phyloP scores from a whole-genome alignment of 139 green algal species.

The Chlorella ohadii region DNA sequence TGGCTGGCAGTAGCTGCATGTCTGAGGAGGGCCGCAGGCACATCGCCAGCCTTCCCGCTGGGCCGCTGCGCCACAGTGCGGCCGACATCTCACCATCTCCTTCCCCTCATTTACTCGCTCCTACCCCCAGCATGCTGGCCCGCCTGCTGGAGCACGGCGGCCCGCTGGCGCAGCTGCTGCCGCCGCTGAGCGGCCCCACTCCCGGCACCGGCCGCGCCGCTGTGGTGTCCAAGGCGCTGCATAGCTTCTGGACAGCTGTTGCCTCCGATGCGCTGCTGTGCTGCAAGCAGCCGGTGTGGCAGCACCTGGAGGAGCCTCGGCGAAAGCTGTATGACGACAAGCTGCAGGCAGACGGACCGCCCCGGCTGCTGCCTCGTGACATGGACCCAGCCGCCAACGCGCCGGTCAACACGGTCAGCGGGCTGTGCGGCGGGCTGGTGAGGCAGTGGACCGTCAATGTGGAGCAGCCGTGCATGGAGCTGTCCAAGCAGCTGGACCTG shows the following conservation, averaged over 20 bases:
- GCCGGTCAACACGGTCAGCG: background rate
- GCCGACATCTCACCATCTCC: no score
- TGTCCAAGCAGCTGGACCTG: background rate
- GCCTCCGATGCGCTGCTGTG: background rate
- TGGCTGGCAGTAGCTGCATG: no score
- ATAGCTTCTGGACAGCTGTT: background rate
- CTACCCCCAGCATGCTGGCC: background rate
- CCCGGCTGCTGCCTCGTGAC: background rate
- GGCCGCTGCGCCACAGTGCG: no score
- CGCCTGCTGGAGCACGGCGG: background rate
- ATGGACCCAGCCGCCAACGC: background rate
- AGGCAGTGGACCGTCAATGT: background rate
- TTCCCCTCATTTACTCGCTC: no score
- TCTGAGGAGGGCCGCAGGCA: no score
- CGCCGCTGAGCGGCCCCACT: no score
- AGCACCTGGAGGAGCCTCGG: background rate
- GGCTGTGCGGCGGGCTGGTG: background rate
- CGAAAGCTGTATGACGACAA: no score
- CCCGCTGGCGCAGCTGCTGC: background rate
- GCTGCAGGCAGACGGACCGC: background rate
- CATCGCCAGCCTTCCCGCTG: no score
- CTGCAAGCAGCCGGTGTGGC: background rate
- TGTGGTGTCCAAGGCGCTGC: background rate
- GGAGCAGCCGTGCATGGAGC: background rate
- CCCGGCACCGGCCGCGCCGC: no score